Conservation (phyloP, 306 rosid species). For the Quercus gilva region DNA sequence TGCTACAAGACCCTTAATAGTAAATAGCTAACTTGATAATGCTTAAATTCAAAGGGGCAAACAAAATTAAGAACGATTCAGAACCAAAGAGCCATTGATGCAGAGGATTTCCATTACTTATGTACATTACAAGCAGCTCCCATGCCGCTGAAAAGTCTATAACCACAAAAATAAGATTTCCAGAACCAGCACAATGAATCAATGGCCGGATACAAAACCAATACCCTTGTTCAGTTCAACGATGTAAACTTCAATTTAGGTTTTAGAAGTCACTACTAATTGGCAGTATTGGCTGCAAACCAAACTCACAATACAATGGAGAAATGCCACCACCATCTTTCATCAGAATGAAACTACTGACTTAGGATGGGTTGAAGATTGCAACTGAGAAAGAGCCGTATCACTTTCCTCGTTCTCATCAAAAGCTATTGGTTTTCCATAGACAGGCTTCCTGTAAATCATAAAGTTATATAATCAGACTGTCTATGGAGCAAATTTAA, state of each 20-base stretch:
- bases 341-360: conserved; percentile 57
- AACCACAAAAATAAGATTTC: conserved; percentile 11
- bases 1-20: neutral
- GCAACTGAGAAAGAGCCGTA: conserved; percentile 49
- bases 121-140: conserved; percentile 31
- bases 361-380: conserved; percentile 54
- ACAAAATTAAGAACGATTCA: neutral
- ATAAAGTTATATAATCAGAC: neutral
- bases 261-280: conserved; percentile 4
- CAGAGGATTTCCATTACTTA: neutral
- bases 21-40: neutral
- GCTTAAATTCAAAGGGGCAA: neutral
- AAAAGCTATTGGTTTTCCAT: conserved; percentile 51
- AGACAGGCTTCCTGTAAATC: conserved; percentile 56
- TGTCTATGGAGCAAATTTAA: neutral
- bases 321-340: conserved; percentile 3
- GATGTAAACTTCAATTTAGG: conserved; percentile 17
- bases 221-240: conserved; percentile 18
- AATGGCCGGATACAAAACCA: conserved; percentile 23
- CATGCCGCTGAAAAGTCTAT: conserved; percentile 8
- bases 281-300: conserved; percentile 12
- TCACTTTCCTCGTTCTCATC: conserved; percentile 76
- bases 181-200: conserved; percentile 17
- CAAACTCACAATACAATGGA: conserved; percentile 11
- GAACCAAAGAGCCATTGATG: neutral